phyloP scores from a whole-genome alignment of 78 protist species.

The Dictyostelium citrinum region DNA sequence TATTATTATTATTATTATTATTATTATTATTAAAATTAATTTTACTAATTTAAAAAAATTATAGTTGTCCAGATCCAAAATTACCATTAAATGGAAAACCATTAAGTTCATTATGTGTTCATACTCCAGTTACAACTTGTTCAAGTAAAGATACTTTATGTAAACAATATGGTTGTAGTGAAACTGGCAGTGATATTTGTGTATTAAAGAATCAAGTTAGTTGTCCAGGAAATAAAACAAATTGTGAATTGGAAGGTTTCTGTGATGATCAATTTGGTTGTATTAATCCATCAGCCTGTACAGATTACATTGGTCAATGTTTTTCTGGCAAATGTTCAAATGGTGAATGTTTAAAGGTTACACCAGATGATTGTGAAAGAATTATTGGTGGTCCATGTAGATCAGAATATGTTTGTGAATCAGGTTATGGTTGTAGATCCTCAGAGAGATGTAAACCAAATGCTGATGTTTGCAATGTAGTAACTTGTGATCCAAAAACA shows the following conservation, averaged over 20 bases:
- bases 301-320: background rate
- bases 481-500: background rate
- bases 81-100: background rate
- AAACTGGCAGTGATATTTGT: background rate
- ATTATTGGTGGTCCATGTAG: background rate
- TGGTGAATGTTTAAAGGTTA: background rate
- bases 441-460: background rate
- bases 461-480: background rate
- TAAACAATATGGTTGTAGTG: background rate
- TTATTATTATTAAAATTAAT: too few relatives aligned
- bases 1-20: too few relatives aligned
- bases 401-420: background rate
- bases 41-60: too few relatives aligned
- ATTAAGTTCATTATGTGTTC: background rate
- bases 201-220: background rate
- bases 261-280: background rate
- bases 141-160: background rate
- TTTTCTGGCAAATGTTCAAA: background rate
- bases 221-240: background rate
- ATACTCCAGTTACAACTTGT: background rate
- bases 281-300: background rate
- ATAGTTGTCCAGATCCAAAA: slow-evolving; percentile 15
- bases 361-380: background rate
- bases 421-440: background rate
- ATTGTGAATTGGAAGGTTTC: background rate